Evolutionary conservation across 768 basidiomycete genomes (phyloP), one percentile per base, ranked within the genome.

Genomic region (Rhodotorula kratochvilovae): DNA sequence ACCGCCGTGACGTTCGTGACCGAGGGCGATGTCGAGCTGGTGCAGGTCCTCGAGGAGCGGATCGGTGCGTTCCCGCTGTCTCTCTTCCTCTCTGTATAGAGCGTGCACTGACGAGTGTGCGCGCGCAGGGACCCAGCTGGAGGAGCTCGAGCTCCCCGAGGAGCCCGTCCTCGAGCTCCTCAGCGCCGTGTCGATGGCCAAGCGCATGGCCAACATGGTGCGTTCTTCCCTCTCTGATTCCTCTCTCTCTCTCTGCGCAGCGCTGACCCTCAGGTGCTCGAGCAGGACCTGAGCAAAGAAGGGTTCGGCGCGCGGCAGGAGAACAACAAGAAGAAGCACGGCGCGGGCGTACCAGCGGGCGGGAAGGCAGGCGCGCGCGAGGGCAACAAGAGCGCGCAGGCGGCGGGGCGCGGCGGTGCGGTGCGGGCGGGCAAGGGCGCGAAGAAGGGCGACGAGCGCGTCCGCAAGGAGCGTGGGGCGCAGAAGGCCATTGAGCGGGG

Each of bases 1-100:
- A 82, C 93, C 60, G 92, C 92, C 1, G 84, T 98, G 39, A 98
- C 93, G 77, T 91, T 98, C 78, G 90, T 98, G 63, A 96, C 95
- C 4, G 95, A 98, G 81, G 84, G 86, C 55, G 96, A 98, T 79
- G 91, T 94, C 77, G 88, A 91, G 64, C 83, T 88, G 58, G 86
- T 99, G 51, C 74, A 90, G 76, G 85, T 81, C 70, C 89, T 99
- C 66, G 96, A 99, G 81, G 84, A 86, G 46, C 87, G 91, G 27
- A 93, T 97, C 69, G 85, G 92, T 93, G 79, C 81, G 89, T 58
- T 25, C 6, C 29, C 3, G 12, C 23, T 84, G 4, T 25, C 46
- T 50, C 19, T 45, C 21, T 23, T 15, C 55, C 39, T 39, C 39
- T 6, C 13, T 39, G 39, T 39, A 6, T 13, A 39, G 39, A 6